Evolutionary conservation across 179 eudicot genomes (phyloP).

Genomic region (Nepenthes alata): DNA sequence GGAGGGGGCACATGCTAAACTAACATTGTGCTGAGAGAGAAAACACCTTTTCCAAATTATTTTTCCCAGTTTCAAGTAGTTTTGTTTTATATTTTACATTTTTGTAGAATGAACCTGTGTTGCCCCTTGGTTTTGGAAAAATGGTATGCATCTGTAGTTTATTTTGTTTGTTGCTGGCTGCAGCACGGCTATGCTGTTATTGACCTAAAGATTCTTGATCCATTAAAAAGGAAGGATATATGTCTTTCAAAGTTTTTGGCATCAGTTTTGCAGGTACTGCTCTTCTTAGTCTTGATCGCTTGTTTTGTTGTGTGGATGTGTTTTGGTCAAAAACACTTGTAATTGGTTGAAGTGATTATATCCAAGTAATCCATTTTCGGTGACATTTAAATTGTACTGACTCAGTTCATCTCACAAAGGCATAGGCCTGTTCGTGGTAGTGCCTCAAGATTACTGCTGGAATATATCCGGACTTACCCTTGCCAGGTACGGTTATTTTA

Average conservation of each 20-base stretch:
- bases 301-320: not conserved
- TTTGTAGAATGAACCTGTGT: no score
- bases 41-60: no score
- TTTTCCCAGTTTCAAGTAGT: no score
- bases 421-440: slow-evolving; percentile 81
- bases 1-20: no score
- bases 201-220: slow-evolving; percentile 39
- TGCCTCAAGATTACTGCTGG: slow-evolving; percentile 50
- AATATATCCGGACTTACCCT: slow-evolving; percentile 62
- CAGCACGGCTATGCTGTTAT: slow-evolving; percentile 84
- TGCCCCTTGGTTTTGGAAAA: not conserved
- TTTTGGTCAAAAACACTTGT: not conserved
- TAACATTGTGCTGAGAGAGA: no score
- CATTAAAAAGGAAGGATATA: slow-evolving; percentile 39
- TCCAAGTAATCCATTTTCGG: not conserved
- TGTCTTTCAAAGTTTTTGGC: slow-evolving; percentile 61
- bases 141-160: not conserved
- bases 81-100: no score
- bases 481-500: slow-evolving; percentile 55
- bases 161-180: slow-evolving; percentile 13
- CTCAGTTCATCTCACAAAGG: slow-evolving; percentile 78
- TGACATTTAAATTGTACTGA: not conserved
- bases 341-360: no score
- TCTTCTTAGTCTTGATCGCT: not conserved
- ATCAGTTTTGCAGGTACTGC: slow-evolving; percentile 58